Percentiles rank a stretch among this genome's conserved stretches.
phyloP scores from a whole-genome alignment of 805 yeast species.

The Sugiyamaella mastotermitis region DNA sequence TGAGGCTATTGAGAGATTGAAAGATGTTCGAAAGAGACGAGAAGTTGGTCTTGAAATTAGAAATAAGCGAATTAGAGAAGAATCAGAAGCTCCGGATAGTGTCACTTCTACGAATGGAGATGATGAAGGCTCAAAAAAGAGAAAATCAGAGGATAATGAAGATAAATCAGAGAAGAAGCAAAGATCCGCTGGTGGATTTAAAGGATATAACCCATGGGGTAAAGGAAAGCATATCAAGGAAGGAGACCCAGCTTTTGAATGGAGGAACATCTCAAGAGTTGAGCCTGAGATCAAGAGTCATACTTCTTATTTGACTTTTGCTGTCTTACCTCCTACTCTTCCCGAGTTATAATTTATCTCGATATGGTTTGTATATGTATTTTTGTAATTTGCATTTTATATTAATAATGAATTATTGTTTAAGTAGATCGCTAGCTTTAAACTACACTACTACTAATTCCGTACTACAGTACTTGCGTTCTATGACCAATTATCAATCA shows the following conservation, averaged over 20 bases:
- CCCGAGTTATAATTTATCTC: too few relatives aligned
- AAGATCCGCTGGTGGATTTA: too few relatives aligned
- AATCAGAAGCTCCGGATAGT: constrained; percentile 5
- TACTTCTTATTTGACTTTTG: constrained; percentile 91
- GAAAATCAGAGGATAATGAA: constrained; percentile 1
- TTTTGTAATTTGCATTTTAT: too few relatives aligned
- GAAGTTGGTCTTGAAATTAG: constrained; percentile 39
- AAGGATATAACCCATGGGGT: constrained; percentile 87
- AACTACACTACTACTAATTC: too few relatives aligned
- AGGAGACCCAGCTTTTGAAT: constrained; percentile 73
- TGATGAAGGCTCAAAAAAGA: constrained; percentile 14
- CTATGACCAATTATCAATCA: too few relatives aligned
- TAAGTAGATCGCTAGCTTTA: too few relatives aligned
- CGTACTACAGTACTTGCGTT: too few relatives aligned
- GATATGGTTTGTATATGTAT: too few relatives aligned
- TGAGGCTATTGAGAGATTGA: constrained; percentile 73
- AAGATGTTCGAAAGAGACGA: constrained; percentile 71
- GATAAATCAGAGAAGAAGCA: constrained; percentile 8
- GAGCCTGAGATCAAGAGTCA: constrained; percentile 89
- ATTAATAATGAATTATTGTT: too few relatives aligned
- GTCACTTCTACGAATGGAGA: background rate
- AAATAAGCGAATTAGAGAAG: constrained; percentile 15
- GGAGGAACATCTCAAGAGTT: constrained; percentile 79
- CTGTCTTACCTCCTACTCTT: constrained; percentile 41
- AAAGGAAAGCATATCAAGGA: constrained; percentile 78